phyloP scores from a whole-genome alignment of 106 monocot species.

The Vanilla planifolia region DNA sequence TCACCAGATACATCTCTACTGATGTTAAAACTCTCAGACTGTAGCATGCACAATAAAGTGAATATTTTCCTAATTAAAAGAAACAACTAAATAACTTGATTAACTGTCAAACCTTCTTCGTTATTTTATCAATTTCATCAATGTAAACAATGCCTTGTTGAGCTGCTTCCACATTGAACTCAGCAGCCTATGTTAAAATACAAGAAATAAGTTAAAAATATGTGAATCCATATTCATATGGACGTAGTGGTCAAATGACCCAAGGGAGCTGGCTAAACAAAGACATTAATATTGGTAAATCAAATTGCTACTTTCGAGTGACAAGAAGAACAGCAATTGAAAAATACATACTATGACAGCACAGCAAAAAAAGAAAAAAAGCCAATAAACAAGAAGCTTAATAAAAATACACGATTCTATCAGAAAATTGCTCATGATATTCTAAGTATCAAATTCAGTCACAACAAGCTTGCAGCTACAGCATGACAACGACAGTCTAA shows the following conservation, averaged over 20 bases:
- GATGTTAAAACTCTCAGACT: slow-evolving; percentile 76
- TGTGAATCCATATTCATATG: too few species aligned
- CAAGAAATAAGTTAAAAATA: too few species aligned
- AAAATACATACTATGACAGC: not conserved
- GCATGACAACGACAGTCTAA: too few species aligned
- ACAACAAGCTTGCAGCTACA: too few species aligned
- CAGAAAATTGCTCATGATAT: too few species aligned
- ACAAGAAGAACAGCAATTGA: not conserved
- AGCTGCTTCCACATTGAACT: slow-evolving; percentile 88
- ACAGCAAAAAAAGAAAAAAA: too few species aligned
- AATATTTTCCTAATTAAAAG: not conserved
- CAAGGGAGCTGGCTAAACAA: not conserved
- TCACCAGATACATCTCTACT: slow-evolving; percentile 98
- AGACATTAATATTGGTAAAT: not conserved
- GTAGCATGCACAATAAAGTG: slow-evolving; percentile 9
- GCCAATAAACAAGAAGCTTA: not conserved
- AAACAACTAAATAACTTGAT: not conserved
- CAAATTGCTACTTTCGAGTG: not conserved
- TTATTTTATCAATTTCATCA: slow-evolving; percentile 99
- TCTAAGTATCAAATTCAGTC: too few species aligned
- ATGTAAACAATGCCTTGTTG: slow-evolving; percentile 98
- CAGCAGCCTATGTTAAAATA: slow-evolving; percentile 54
- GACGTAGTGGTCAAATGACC: not conserved
- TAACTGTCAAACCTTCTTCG: slow-evolving; percentile 67
- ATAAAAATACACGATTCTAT: not conserved